These are phyloP conservation scores for Pyricularia sp. DNA, from an alignment of 2,329 filamentous ascomycete species.

Conservation along the genomic window DNA sequence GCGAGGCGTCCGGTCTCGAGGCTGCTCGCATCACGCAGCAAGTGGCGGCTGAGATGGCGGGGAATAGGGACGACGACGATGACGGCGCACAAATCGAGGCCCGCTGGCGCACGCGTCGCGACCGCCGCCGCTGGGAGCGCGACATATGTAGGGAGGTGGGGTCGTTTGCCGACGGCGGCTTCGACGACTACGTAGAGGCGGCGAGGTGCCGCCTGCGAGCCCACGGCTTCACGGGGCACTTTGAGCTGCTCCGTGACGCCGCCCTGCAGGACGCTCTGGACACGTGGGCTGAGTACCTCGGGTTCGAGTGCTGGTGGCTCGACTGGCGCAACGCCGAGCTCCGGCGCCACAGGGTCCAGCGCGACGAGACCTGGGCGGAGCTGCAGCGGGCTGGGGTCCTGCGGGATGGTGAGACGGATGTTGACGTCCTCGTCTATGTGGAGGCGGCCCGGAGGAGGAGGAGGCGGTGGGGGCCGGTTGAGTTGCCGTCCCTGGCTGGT, in stretches of 20 bases:
- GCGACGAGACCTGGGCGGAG: neutral
- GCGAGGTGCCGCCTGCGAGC: neutral
- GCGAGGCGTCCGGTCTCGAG: neutral
- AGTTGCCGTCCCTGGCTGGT: neutral
- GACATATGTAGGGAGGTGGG: neutral
- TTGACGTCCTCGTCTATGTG: neutral
- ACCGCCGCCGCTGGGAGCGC: neutral
- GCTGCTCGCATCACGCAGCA: too few species aligned
- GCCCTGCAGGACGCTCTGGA: neutral
- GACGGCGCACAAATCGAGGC: neutral
- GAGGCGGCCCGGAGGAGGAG: neutral
- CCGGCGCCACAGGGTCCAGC: neutral
- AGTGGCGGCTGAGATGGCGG: too few species aligned
- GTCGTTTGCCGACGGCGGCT: neutral
- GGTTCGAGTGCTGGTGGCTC: slow-evolving; percentile 2
- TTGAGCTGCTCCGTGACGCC: neutral
- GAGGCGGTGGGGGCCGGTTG: neutral
- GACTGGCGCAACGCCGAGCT: neutral
- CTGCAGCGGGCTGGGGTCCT: neutral
- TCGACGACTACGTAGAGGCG: neutral
- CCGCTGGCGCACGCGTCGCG: neutral
- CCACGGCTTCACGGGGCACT: neutral
- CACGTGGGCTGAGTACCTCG: neutral
- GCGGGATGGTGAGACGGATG: neutral
- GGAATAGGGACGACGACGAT: too few species aligned